These are phyloP conservation scores for Fusarium praegraminearum DNA, from an alignment of 2,329 filamentous ascomycete species.

Conservation along the genomic window DNA sequence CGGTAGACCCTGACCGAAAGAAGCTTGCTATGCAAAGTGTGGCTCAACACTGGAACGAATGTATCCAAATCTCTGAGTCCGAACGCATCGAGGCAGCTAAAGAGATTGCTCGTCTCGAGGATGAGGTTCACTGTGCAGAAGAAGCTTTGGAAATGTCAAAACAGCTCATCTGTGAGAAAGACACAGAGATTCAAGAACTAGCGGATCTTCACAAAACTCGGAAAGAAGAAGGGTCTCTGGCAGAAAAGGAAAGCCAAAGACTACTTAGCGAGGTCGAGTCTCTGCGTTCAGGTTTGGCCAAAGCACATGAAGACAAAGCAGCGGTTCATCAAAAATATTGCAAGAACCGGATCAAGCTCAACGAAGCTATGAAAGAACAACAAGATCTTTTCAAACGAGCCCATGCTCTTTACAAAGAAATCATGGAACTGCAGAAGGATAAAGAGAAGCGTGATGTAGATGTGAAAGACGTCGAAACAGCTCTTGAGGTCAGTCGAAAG, in stretches of 20 bases:
- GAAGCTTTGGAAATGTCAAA: conserved; percentile 35
- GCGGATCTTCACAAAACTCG: conserved; percentile 45
- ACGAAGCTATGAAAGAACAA: conserved; percentile 61
- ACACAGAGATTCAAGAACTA: conserved; percentile 42
- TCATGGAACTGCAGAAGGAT: conserved; percentile 52
- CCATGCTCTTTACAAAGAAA: conserved; percentile 51
- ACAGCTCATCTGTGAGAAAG: conserved; percentile 38
- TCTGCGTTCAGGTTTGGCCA: conserved; percentile 45
- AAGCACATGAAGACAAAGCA: conserved; percentile 39
- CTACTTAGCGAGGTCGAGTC: conserved; percentile 47
- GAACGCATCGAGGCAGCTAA: conserved; percentile 45
- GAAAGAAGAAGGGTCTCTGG: conserved; percentile 42
- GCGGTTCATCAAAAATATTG: conserved; percentile 52
- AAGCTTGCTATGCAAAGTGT: conserved; percentile 50
- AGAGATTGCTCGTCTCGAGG: conserved; percentile 48
- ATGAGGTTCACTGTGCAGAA: conserved; percentile 38
- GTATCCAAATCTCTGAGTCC: conserved; percentile 48
- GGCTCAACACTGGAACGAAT: conserved; percentile 53
- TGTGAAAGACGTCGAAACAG: conserved; percentile 43
- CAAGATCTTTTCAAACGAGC: conserved; percentile 56
- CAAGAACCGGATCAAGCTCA: conserved; percentile 56
- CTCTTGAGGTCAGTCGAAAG: conserved; percentile 47
- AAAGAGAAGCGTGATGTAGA: conserved; percentile 43
- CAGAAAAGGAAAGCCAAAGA: conserved; percentile 43
- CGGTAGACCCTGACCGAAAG: conserved; percentile 44